Conservation (phyloP, 108 stramenopile species). For the Pseudonitzschia multistriata region DNA sequence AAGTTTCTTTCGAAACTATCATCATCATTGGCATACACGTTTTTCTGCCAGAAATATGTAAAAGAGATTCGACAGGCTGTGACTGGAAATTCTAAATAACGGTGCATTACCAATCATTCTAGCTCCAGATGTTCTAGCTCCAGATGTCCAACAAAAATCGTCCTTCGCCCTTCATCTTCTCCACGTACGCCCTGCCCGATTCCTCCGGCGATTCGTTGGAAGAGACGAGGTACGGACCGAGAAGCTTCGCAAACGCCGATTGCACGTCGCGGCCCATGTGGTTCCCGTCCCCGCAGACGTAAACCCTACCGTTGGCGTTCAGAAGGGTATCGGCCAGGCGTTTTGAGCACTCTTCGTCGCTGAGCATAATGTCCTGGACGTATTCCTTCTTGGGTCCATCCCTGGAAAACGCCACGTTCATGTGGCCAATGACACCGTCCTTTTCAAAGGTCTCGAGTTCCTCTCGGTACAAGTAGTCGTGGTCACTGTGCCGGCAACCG, state of each 20-base stretch:
- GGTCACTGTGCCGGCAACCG: conserved; percentile 88
- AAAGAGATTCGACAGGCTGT: too few species aligned
- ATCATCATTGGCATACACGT: too few species aligned
- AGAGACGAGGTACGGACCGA: conserved; percentile 29
- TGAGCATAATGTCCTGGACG: conserved; percentile 79
- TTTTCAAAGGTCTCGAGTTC: conserved; percentile 68
- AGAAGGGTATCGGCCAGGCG: conserved; percentile 55
- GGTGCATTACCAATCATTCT: too few species aligned
- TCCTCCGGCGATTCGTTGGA: conserved; percentile 11
- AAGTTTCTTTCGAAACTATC: too few species aligned
- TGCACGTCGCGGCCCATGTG: conserved; percentile 94
- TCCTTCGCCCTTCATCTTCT: conserved; percentile 61
- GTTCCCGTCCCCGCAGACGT: conserved; percentile 91
- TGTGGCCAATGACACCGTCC: conserved; percentile 66
- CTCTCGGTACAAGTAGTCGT: conserved; percentile 91
- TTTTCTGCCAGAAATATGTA: too few species aligned
- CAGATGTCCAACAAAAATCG: conserved; percentile 81
- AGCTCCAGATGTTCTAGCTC: too few species aligned
- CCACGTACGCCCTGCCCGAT: conserved; percentile 42
- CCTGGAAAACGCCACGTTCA: conserved; percentile 90
- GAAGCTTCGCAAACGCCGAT: conserved; percentile 53
- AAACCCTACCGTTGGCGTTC: conserved; percentile 66
- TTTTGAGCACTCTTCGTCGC: conserved; percentile 30
- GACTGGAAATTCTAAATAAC: too few species aligned
- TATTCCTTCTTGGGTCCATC: conserved; percentile 64